These are phyloP conservation scores for Rhodosporidiobolus odoratus DNA, from an alignment of 768 basidiomycete genomes.

Conservation along the genomic window DNA sequence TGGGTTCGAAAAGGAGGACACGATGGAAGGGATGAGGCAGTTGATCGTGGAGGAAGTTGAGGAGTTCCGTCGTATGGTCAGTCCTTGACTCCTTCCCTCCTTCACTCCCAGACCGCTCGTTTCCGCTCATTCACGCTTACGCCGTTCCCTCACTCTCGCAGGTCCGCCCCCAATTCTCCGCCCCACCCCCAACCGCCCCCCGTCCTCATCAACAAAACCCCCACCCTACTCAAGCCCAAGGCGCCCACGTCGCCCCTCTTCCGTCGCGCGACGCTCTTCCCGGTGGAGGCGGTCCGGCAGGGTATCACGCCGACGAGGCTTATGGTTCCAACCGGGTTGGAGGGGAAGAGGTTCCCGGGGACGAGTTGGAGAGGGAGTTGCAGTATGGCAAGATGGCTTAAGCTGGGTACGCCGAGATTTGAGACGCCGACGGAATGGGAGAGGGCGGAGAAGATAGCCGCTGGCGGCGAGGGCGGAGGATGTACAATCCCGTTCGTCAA, in stretches of 20 bases:
- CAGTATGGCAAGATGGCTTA: conserved; percentile 47
- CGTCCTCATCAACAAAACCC: background rate
- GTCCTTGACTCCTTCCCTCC: conserved; percentile 45
- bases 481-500: too few relatives aligned
- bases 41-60: conserved; percentile 90
- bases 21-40: conserved; percentile 93
- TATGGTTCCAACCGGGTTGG: conserved; percentile 53
- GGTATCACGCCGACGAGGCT: conserved; percentile 48
- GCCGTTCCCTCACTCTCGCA: conserved; percentile 15
- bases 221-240: background rate
- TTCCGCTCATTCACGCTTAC: conserved; percentile 3
- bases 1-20: conserved; percentile 91
- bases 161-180: background rate
- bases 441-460: too few relatives aligned
- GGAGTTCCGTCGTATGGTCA: conserved; percentile 79
- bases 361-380: conserved; percentile 76
- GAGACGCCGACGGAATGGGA: too few relatives aligned
- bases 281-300: conserved; percentile 68
- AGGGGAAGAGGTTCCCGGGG: conserved; percentile 76
- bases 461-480: too few relatives aligned
- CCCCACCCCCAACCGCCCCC: background rate
- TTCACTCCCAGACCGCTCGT: background rate
- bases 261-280: conserved; percentile 73
- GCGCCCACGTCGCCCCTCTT: conserved; percentile 58
- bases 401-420: too few relatives aligned